phyloP scores from a whole-genome alignment of 2,329 filamentous ascomycete species.

The Aspergillus latus region DNA sequence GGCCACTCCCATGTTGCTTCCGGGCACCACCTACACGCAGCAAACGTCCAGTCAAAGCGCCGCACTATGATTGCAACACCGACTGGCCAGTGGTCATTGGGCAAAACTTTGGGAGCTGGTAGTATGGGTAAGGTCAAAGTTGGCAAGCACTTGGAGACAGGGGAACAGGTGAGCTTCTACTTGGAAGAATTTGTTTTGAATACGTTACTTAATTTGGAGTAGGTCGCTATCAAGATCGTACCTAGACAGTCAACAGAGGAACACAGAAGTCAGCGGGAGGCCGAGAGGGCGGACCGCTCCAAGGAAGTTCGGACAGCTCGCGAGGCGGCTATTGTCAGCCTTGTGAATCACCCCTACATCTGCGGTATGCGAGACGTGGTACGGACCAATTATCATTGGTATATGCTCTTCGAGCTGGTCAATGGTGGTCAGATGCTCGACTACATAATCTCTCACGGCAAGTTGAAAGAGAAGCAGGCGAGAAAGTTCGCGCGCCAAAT shows the following conservation, averaged over 20 bases:
- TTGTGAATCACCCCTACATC: constrained; percentile 92
- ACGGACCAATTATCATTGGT: constrained; percentile 97
- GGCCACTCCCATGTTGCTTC: constrained; percentile 52
- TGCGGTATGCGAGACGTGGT: constrained; percentile 95
- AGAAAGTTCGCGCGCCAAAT: constrained; percentile 98
- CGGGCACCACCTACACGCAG: constrained; percentile 31
- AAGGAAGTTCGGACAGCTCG: constrained; percentile 94
- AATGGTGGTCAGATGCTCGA: constrained; percentile 99
- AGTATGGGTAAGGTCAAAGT: constrained; percentile 99
- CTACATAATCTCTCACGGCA: constrained; percentile 98
- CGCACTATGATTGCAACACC: constrained; percentile 84
- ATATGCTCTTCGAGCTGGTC: constrained; percentile 99
- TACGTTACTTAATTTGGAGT: constrained; percentile 5
- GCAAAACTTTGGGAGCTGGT: constrained; percentile 94
- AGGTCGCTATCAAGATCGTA: constrained; percentile 98
- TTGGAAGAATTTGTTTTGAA: background rate
- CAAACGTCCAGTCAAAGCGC: constrained; percentile 48
- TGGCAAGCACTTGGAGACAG: constrained; percentile 83
- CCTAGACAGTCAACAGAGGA: constrained; percentile 88
- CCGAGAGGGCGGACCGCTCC: constrained; percentile 89
- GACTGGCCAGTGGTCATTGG: constrained; percentile 89
- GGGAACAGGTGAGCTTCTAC: constrained; percentile 72
- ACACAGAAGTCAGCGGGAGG: constrained; percentile 67
- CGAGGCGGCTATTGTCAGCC: constrained; percentile 92
- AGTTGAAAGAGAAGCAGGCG: constrained; percentile 96